Base-by-base conservation (phyloP, 2,329 filamentous ascomycete species). In the Cucurbitaria berberidis region DNA sequence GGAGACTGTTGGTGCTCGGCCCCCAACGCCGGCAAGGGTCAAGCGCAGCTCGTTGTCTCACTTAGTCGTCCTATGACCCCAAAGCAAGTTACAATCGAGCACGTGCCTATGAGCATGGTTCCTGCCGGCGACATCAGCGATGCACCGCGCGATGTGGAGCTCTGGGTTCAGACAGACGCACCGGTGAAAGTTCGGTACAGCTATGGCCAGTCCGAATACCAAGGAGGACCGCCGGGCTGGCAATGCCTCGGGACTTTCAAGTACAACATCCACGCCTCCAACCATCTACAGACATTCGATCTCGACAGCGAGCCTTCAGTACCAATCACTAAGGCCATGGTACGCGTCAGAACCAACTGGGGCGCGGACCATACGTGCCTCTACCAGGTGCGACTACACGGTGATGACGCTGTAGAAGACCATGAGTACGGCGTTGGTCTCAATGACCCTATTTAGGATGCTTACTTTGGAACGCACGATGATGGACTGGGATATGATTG, bases 1-100 rank as follows among this genome's bases (percentile, higher is more conserved):
- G 90, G 89, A 18, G 90, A 98, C 57, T 96, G 91, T 74, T 98
- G 91, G 89, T 98, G 93, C 73, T 86, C 88, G 4, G 74, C 78
- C 9, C 45, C 81, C 79, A 62, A 59, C 21, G 57, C 54, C 3
- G 76, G 80, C 15, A 80, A 80, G 7, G 80, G 82, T 43, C 84
- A 86, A 32, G 85, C 86, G 1, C 84, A 86, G 47, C 77, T 98
- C 15, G 84, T 83, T 8, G 84, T 96, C 16, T 51, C 66, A 13
- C 66, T 79, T 15, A 55, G 66, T 4, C 63, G 68, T 6, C 60
- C 62, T 1, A 70, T 81, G 50, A 69, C 62, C 44, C 78, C 79
- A 1, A 66, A 64, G 5, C 65, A 73, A 29, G 51, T 81, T 48
- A 76, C 75, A n/a, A 66, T 82, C 44, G 80, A 82, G 60, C 79